Percentiles rank a stretch among this genome's conserved stretches.
Evolutionary conservation across 768 basidiomycete species (phyloP).

Genomic region (Baorangia bicolor): DNA sequence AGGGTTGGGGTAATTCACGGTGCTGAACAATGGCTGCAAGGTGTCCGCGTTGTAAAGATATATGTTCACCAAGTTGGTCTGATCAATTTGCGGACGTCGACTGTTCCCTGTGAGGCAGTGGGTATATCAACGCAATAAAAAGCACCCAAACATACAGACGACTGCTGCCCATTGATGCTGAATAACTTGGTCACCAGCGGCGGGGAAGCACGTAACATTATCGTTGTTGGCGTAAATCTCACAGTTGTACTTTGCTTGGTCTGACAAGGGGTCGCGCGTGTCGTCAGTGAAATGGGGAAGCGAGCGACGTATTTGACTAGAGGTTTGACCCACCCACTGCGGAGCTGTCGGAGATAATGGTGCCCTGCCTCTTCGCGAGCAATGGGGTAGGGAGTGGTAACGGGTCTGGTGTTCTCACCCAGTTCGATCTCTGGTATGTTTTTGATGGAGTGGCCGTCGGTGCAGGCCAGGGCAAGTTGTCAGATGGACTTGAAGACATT

Average conservation of each 20-base stretch:
- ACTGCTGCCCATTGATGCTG: slow-evolving; percentile 77
- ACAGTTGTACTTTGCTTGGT: slow-evolving; percentile 47
- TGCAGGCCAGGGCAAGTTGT: slow-evolving; percentile 44
- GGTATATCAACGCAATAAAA: slow-evolving; percentile 9
- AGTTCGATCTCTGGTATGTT: slow-evolving; percentile 33
- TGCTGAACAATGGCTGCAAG: slow-evolving; percentile 44
- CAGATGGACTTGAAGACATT: slow-evolving; percentile 39
- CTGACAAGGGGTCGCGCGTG: slow-evolving; percentile 18
- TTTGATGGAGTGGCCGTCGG: slow-evolving; percentile 38
- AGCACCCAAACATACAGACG: slow-evolving; percentile 60
- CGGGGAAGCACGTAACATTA: slow-evolving; percentile 78
- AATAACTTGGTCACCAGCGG: slow-evolving; percentile 48
- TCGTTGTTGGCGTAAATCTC: slow-evolving; percentile 62
- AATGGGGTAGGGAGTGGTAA: slow-evolving; percentile 12
- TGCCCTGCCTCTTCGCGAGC: slow-evolving; percentile 24
- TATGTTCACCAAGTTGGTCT: slow-evolving; percentile 65
- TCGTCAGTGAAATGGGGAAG: slow-evolving; percentile 8
- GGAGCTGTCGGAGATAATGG: slow-evolving; percentile 23
- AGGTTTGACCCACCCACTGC: slow-evolving; percentile 28
- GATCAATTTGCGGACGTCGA: slow-evolving; percentile 61
- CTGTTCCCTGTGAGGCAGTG: slow-evolving; percentile 63
- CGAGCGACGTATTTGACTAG: slow-evolving; percentile 4
- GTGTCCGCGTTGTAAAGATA: slow-evolving; percentile 79
- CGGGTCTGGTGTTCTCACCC: slow-evolving; percentile 33
- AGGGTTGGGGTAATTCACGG: slow-evolving; percentile 47